Base-by-base conservation (phyloP, 2,329 filamentous ascomycete genomes). In the Hymenotorrendiella dingleyae region DNA sequence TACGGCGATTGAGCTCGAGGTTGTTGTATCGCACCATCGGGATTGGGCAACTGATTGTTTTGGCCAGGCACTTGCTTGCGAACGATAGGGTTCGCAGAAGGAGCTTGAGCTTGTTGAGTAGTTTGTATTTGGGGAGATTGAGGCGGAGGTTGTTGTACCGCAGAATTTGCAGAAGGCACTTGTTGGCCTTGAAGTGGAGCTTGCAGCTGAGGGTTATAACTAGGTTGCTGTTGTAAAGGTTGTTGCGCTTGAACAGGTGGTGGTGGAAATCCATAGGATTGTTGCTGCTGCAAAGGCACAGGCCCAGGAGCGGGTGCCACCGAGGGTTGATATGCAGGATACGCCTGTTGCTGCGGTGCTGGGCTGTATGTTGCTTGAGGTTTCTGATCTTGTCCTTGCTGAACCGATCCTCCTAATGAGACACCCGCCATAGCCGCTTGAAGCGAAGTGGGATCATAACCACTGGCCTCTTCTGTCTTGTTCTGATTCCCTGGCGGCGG, bases 401-500 rank as follows among this genome's bases (percentile, higher is more conserved):
- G 11, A 20, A 21, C 17, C 10, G 21, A 9, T 21, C 23, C n/a
- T n/a, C 23, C 30, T 17, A 38, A 11, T 3, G 46, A 48, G 17
- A 45, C 23, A 9, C 30, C 33, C 20, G 46, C 43, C 42, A 48
- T 46, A 6, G 40, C 30, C n/a, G 12, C 27, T 24, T 37, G 24
- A 11, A 48, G 21, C 29, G 35, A 28, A 36, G 43, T 10, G 3
- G 30, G 14, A 36, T 46, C 40, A 16, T n/a, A 22, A 17, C 16
- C 8, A 8, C 14, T 39, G 9, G 36, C 24, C 19, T 34, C 33
- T 9, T 12, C 23, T 20, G 33, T 21, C 7, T n/a, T 19, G 7
- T 11, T 24, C 36, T 28, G 28, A 37, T 48, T 37, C 38, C 38
- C 42, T 10, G 39, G 43, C n/a, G 46, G 36, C 14, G 46, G 40